Percentiles rank a stretch among this genome's conserved stretches.
phyloP scores from a whole-genome alignment of 1,284 basidiomycete species.

The Blastosporella zonata region DNA sequence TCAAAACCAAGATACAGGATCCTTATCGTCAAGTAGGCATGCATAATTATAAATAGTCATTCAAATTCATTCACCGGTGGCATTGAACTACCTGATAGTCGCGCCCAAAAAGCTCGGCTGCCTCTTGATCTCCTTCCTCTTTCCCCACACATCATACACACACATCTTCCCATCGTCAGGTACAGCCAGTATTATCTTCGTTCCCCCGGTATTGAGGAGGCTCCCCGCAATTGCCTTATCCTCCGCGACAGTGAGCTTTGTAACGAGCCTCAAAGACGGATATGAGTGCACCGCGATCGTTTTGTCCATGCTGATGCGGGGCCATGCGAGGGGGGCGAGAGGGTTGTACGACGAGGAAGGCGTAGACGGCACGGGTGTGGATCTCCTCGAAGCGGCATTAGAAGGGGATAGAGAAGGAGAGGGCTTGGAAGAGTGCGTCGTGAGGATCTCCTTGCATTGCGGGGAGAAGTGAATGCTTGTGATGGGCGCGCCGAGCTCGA shows the following conservation, averaged over 20 bases:
- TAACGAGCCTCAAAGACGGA: conserved; percentile 45
- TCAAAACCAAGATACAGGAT: no score
- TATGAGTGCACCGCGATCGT: conserved; percentile 56
- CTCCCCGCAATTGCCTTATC: conserved; percentile 43
- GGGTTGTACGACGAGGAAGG: not conserved
- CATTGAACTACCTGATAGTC: conserved; percentile 26
- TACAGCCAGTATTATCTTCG: conserved; percentile 44
- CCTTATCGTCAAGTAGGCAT: not conserved
- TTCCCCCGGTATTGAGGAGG: conserved; percentile 45
- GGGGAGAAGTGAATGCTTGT: conserved; percentile 84
- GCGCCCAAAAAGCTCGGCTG: conserved; percentile 37
- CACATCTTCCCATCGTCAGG: conserved; percentile 49
- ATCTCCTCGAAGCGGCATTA: not conserved
- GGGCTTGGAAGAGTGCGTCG: conserved; percentile 69
- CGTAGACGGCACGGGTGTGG: conserved; percentile 3
- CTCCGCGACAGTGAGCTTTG: conserved; percentile 24
- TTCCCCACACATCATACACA: conserved; percentile 56
- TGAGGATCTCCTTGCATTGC: conserved; percentile 86
- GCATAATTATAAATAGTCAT: not conserved
- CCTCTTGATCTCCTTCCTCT: conserved; percentile 43
- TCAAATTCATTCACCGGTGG: not conserved
- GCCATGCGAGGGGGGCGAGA: conserved; percentile 13
- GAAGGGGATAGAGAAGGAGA: conserved; percentile 1
- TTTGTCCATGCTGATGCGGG: conserved; percentile 34
- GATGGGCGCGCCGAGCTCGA: conserved; percentile 67